Base-by-base conservation (phyloP, 805 yeast genomes). In the Myxozyma neotropica region DNA sequence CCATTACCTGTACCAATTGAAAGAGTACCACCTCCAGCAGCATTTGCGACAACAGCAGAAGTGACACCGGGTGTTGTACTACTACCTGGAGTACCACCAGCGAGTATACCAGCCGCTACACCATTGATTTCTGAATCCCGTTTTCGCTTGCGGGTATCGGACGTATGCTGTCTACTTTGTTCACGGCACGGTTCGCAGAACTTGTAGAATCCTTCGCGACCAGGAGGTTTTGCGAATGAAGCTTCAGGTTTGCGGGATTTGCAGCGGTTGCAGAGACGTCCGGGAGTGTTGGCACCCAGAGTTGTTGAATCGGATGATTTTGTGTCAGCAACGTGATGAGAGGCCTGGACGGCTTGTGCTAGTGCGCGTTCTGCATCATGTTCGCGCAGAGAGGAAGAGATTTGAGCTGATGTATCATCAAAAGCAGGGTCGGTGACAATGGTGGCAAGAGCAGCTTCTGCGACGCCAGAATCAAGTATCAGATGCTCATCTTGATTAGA, bases 81-180 rank as follows among this genome's bases (percentile, higher is more conserved):
- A 27, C 39, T 31, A 4, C 43, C 46, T 3, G 21, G 35, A 3
- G 31, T 26, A 38, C 39, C 27, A 17, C 21, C 53, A 3, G 38
- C 47, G n/a, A 38, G 46, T 4, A 35, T n/a, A 3, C 49, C 50
- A 10, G 54, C 54, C n/a, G 42, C 39, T 35, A 36, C 36, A 8
- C 54, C 39, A 7, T 27, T 39, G 26, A 38, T 33, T 27, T 53
- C 61, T 4, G 40, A 15, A 31, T 57, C 65, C 12, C 65, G 58
- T 44, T 59, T 61, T 13, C 65, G 61, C 39, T 58, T 61, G 23
- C 65, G 59, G 4, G 61, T 61, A 31, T 58, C 59, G 36, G 53
- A 58, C 8, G 65, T 61, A 50, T 61, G 65, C 43, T 55, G 61
- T 10, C 65, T 51, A 47, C 63, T 58, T 47, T 50, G 62, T 23